These are phyloP conservation scores for Eremochloa ophiuroides DNA, from an alignment of 176 grass and related monocot genomes.

Conservation along the genomic window DNA sequence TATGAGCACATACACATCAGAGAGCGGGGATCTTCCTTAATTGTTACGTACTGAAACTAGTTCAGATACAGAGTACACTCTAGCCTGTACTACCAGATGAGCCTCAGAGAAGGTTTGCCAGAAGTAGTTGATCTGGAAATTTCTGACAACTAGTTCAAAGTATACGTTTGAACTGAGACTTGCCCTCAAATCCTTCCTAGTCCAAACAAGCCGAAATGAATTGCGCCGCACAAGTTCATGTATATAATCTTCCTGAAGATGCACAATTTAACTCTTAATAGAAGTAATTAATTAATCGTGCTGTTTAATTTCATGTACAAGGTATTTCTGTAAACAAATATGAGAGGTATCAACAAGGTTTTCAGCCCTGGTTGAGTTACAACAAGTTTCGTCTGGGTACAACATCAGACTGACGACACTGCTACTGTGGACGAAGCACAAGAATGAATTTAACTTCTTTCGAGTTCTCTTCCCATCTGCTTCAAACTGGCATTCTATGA, in stretches of 20 bases:
- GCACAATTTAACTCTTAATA: neutral
- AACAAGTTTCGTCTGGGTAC: constrained; percentile 23
- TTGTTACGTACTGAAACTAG: too few species aligned
- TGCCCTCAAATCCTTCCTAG: too few species aligned
- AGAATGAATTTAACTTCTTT: constrained; percentile 36
- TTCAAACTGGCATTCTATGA: constrained; percentile 6
- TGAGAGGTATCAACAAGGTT: constrained; percentile 9
- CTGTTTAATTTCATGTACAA: neutral
- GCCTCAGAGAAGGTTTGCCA: neutral
- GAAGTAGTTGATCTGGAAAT: neutral
- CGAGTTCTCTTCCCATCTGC: neutral
- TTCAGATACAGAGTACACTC: neutral
- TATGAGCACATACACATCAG: neutral
- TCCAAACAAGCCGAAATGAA: neutral
- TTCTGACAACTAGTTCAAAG: neutral
- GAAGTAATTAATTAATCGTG: neutral
- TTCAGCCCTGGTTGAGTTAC: constrained; percentile 19
- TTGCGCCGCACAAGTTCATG: neutral
- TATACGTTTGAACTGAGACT: neutral
- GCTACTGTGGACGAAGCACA: constrained; percentile 36
- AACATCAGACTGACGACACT: constrained; percentile 9
- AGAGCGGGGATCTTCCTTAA: too few species aligned
- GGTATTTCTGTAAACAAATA: neutral
- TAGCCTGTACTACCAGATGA: neutral
- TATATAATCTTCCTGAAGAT: neutral